phyloP scores from a whole-genome alignment of 2,329 filamentous ascomycete genomes.

The Aspergillus sojae region DNA sequence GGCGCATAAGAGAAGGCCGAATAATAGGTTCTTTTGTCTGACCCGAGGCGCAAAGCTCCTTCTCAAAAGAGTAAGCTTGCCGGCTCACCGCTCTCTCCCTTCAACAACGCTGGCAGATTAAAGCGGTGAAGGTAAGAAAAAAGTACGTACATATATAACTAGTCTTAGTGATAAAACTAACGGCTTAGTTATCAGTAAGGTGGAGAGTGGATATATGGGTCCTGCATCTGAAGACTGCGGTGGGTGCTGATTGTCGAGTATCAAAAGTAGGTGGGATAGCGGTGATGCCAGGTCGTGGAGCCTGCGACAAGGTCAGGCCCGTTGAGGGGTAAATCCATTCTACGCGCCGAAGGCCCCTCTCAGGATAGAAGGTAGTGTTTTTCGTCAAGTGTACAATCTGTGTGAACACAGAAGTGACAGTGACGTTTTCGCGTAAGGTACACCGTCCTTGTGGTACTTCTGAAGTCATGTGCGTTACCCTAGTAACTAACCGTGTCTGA shows the following conservation, averaged over 20 bases:
- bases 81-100: slow-evolving; percentile 18
- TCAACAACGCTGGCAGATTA: slow-evolving; percentile 13
- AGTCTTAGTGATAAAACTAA: not conserved
- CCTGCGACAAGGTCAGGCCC: not conserved
- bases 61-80: slow-evolving; percentile 15
- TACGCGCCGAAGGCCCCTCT: not conserved
- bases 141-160: slow-evolving; percentile 2
- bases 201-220: slow-evolving; percentile 9
- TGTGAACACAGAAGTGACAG: not conserved
- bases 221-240: slow-evolving; percentile 14
- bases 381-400: not conserved
- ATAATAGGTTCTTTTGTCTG: slow-evolving; percentile 1
- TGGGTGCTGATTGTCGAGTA: slow-evolving; percentile 1
- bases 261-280: not conserved
- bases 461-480: slow-evolving; percentile 25
- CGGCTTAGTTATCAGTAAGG: slow-evolving; percentile 6
- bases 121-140: slow-evolving; percentile 16
- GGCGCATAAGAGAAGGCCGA: slow-evolving; percentile 16
- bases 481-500: slow-evolving; percentile 23
- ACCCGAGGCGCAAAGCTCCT: not conserved
- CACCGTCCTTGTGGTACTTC: slow-evolving; percentile 1
- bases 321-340: not conserved
- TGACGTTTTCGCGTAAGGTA: not conserved
- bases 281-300: slow-evolving; percentile 3
- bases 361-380: not conserved